Evolutionary conservation across 768 basidiomycete genomes (phyloP).

Genomic region (Suillus americanus): DNA sequence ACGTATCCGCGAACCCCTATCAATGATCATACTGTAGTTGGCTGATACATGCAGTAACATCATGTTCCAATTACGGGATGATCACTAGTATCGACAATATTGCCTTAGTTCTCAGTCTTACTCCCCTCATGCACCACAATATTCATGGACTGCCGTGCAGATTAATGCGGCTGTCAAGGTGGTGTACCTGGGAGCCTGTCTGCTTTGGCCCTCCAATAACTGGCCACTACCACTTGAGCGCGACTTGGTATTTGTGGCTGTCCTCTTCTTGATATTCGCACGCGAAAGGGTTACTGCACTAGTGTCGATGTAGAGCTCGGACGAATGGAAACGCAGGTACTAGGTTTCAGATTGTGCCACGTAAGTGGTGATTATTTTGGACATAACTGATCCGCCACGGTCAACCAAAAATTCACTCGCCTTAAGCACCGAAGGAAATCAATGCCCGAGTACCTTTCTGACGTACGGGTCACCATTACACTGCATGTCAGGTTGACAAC

Average conservation of each 20-base stretch:
- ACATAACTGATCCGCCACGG: not conserved
- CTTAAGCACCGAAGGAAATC: not conserved
- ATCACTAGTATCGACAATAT: slow-evolving; percentile 54
- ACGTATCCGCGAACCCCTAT: slow-evolving; percentile 16
- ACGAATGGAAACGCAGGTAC: slow-evolving; percentile 54
- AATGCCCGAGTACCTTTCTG: not conserved
- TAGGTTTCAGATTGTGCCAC: not conserved
- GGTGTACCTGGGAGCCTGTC: slow-evolving; percentile 51
- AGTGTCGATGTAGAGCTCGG: slow-evolving; percentile 44
- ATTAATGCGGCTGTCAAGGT: slow-evolving; percentile 58
- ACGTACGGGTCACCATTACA: not conserved
- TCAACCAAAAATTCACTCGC: not conserved
- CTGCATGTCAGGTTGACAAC: not conserved
- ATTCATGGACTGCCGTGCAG: slow-evolving; percentile 74
- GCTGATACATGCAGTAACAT: slow-evolving; percentile 24
- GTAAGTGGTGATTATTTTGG: not conserved
- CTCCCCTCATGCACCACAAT: slow-evolving; percentile 51
- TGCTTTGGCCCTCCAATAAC: slow-evolving; percentile 41
- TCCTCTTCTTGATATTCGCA: slow-evolving; percentile 39
- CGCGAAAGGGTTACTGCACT: slow-evolving; percentile 33
- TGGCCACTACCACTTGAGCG: slow-evolving; percentile 49
- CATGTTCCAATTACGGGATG: slow-evolving; percentile 61
- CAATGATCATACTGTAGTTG: not conserved
- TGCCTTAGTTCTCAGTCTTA: slow-evolving; percentile 21
- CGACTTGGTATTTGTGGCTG: slow-evolving; percentile 26